Base-by-base conservation (phyloP, 83 land plant species). In the Picea abies region DNA sequence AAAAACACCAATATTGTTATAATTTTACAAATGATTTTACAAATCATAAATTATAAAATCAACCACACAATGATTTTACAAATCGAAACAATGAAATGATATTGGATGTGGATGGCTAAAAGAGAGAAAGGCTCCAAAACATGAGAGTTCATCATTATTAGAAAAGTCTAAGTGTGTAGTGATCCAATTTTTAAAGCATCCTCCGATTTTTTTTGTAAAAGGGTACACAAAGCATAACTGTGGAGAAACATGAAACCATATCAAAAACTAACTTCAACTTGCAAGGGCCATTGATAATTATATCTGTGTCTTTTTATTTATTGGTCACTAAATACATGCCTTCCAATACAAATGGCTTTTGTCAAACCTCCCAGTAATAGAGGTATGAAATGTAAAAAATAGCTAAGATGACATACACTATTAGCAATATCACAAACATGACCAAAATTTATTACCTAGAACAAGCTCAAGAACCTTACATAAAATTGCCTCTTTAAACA, bases 301-400 rank as follows among this genome's bases (percentile, higher is more conserved):
- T 49, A 83, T 96, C 93, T 39, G 97, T 94, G 29, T 95, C 97
- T 78, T 87, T 89, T 62, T 96, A 96, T 29, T 29, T 29, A 41
- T 81, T 96, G 97, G 83, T 96, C 97, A 62, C 98, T 95, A 91
- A 91, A 96, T 78, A 95, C 95, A 90, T 92, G 97, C 79, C 98
- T 90, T 83, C 98, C 97, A 82, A 96, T 96, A 87, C 95, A 96
- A 77, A 94, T 94, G 22, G 98, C 95, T 82, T 88, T 91, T 12
- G 92, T 91, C 98, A 95, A 96, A 26, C 97, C 98, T 96, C 83
- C n/a, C 35, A 80, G 7, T 15, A 65, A 6, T 47, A 63, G 56
- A 73, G 23, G n/a, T 26, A 73, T 20, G 11, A 73, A 73, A n/a
- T 26, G 49, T 29, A 29, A 14, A 47, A 8, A 47, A 47, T 1